phyloP scores from a whole-genome alignment of 2,329 filamentous ascomycete species.

The Epicoccum sorghinum region DNA sequence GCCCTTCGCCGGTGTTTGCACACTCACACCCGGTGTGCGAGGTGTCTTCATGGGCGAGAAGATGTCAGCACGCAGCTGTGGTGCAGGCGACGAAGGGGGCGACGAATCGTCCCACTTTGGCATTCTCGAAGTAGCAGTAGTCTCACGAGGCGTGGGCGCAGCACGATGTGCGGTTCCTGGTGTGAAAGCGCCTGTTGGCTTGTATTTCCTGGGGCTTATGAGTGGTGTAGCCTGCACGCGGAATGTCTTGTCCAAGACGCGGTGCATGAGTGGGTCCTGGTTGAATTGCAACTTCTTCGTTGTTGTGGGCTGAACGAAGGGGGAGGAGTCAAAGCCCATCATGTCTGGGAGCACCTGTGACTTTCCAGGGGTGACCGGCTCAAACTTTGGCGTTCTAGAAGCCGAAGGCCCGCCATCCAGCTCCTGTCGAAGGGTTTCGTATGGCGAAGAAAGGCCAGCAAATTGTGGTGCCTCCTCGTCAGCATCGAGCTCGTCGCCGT shows the following conservation, averaged over 20 bases:
- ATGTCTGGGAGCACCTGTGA: conserved; percentile 49
- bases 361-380: conserved; percentile 47
- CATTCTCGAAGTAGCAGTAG: conserved; percentile 24
- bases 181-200: conserved; percentile 45
- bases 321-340: conserved; percentile 57
- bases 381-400: conserved; percentile 34
- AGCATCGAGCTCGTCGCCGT: conserved; percentile 18
- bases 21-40: conserved; percentile 81
- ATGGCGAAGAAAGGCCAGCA: conserved; percentile 75
- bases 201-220: conserved; percentile 62
- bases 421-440: conserved; percentile 74
- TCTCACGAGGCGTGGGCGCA: conserved; percentile 31
- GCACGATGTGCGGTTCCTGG: conserved; percentile 44
- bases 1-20: conserved; percentile 70
- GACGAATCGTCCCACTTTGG: conserved; percentile 52
- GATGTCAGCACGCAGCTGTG: conserved; percentile 81
- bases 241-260: conserved; percentile 94
- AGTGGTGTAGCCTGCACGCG: conserved; percentile 91
- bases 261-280: conserved; percentile 83
- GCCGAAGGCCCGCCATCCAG: conserved; percentile 68
- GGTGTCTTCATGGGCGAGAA: conserved; percentile 75
- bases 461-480: conserved; percentile 52
- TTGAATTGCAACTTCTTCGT: conserved; percentile 42
- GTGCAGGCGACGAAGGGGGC: conserved; percentile 66
- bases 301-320: conserved; percentile 53